Evolutionary conservation across 2,329 filamentous ascomycete genomes (phyloP).

Genomic region (Graphium sp.): DNA sequence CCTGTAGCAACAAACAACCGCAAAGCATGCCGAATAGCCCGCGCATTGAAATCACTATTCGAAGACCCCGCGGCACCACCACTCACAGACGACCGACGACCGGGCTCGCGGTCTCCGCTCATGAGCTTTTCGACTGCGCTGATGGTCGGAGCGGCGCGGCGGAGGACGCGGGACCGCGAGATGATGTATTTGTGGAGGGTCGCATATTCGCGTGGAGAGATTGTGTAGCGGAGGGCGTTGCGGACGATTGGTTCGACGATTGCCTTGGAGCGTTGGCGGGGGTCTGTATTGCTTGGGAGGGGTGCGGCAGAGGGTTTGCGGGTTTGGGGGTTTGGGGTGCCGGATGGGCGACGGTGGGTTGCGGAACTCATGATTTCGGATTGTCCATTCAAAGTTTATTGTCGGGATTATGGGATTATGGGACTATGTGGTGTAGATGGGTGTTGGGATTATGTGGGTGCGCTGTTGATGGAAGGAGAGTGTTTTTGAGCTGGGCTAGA

Average conservation of each 20-base stretch:
- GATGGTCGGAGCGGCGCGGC: constrained; percentile 36
- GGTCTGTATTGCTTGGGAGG: constrained; percentile 4
- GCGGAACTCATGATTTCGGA: too few species aligned
- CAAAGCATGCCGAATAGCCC: constrained; percentile 42
- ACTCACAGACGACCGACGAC: constrained; percentile 1
- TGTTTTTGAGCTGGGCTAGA: too few species aligned
- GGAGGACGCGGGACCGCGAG: constrained; percentile 47
- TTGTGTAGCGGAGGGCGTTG: constrained; percentile 76
- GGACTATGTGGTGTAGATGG: too few species aligned
- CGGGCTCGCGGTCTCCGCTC: constrained; percentile 5
- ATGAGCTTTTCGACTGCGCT: constrained; percentile 28
- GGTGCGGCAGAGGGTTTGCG: constrained; percentile 5
- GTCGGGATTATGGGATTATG: too few species aligned
- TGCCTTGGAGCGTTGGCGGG: constrained; percentile 7
- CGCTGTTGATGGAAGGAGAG: too few species aligned
- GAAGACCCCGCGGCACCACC: constrained; percentile 6
- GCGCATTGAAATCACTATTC: constrained; percentile 55
- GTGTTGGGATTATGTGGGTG: too few species aligned
- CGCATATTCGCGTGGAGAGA: constrained; percentile 72
- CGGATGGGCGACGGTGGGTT: constrained; percentile 1
- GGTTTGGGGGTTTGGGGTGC: constrained; percentile 4
- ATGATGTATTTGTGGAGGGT: constrained; percentile 69
- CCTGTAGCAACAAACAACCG: constrained; percentile 26
- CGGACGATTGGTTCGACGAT: constrained; percentile 55
- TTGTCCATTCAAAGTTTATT: too few species aligned